A percentile compares a stretch with the other conserved stretches of the same genome.
Evolutionary conservation across 192 early-diverging fungal genomes (phyloP).

Genomic region (Coemansia sp.): DNA sequence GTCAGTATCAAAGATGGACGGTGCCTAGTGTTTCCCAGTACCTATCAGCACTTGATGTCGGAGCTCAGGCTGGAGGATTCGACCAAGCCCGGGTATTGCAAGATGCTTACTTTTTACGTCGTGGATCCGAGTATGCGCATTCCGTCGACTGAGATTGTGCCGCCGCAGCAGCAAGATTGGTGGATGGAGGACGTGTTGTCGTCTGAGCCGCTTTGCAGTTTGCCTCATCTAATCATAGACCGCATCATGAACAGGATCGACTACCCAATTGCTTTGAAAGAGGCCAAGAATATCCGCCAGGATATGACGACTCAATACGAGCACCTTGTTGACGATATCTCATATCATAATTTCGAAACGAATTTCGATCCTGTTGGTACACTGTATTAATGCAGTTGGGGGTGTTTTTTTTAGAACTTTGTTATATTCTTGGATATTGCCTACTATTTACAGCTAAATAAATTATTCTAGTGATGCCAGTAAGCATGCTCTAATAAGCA

Average conservation of each 20-base stretch:
- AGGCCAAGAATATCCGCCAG: slow-evolving; percentile 45
- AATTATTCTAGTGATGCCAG: too few relatives aligned
- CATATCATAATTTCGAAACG: too few relatives aligned
- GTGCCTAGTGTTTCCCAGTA: slow-evolving; percentile 71
- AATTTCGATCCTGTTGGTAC: too few relatives aligned
- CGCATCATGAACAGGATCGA: slow-evolving; percentile 1
- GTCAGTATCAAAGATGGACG: slow-evolving; percentile 59
- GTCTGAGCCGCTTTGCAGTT: background rate
- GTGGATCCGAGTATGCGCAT: slow-evolving; percentile 62
- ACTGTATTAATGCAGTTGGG: too few relatives aligned
- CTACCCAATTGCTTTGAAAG: slow-evolving; percentile 17
- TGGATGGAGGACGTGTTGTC: too few relatives aligned
- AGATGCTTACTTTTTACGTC: slow-evolving; percentile 71
- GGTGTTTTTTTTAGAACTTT: too few relatives aligned
- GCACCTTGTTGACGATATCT: background rate
- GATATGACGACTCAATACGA: slow-evolving; percentile 47
- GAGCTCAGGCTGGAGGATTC: slow-evolving; percentile 62
- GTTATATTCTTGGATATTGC: too few relatives aligned
- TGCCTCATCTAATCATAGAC: slow-evolving; percentile 20
- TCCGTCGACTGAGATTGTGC: slow-evolving; percentile 61
- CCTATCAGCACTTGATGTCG: slow-evolving; percentile 67
- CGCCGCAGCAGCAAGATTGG: slow-evolving; percentile 66
- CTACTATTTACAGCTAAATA: too few relatives aligned
- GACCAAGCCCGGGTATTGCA: slow-evolving; percentile 64
- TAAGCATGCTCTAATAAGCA: too few relatives aligned